A percentile compares a stretch with the other conserved stretches of the same genome.
phyloP scores from a whole-genome alignment of 2,329 filamentous ascomycete species.

The Periconia sp. region DNA sequence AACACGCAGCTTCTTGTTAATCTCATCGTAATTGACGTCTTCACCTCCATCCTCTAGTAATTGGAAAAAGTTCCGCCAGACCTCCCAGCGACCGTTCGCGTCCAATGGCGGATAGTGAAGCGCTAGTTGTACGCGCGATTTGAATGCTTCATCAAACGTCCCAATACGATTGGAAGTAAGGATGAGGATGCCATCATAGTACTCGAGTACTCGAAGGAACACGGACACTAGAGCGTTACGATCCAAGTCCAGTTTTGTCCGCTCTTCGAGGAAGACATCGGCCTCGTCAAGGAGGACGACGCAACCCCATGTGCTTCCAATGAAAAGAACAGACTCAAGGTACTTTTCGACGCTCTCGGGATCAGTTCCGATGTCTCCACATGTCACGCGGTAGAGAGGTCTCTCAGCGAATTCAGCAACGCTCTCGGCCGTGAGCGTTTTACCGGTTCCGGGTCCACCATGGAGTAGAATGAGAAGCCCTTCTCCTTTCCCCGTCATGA shows the following conservation, averaged over 20 bases:
- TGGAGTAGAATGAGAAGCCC: not conserved
- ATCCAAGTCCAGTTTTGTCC: conserved; percentile 32
- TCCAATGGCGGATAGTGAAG: not conserved
- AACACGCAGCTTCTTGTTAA: not conserved
- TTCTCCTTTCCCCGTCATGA: conserved; percentile 21
- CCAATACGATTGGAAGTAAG: conserved; percentile 27
- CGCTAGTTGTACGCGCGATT: conserved; percentile 11
- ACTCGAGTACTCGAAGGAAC: conserved; percentile 46
- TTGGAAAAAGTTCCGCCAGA: not conserved
- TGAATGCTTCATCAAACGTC: conserved; percentile 25
- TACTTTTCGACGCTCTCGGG: conserved; percentile 49
- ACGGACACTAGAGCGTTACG: conserved; percentile 40
- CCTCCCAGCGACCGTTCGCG: not conserved
- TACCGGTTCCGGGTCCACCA: too few relatives aligned
- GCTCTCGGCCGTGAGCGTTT: too few relatives aligned
- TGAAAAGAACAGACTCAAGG: conserved; percentile 48
- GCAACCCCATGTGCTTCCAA: conserved; percentile 39
- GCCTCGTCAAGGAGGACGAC: conserved; percentile 43
- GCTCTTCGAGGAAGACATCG: conserved; percentile 45
- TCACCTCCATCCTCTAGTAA: not conserved
- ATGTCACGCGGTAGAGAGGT: conserved; percentile 56
- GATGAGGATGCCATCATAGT: conserved; percentile 34
- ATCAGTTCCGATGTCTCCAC: conserved; percentile 55
- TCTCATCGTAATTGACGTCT: not conserved
- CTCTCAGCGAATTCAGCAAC: conserved; percentile 55